Base-by-base conservation (phyloP, 1,139 yeast species). In the Hemisphaericaspora xylofermentans region DNA sequence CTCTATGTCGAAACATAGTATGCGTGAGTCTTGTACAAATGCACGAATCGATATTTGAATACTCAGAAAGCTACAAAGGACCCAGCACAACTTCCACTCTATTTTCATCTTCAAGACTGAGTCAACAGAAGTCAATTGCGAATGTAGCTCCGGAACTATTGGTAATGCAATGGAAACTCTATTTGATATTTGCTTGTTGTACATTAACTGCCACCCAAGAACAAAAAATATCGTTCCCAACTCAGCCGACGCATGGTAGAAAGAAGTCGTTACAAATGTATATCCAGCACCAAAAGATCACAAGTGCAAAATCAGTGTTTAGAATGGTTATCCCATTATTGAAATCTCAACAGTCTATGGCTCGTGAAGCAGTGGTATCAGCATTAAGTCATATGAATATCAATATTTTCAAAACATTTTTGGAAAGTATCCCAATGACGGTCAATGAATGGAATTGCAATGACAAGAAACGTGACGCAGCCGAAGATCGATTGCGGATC, bases 321-420 rank as follows among this genome's bases (percentile, higher is more conserved):
- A 75, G 86, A 43, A 82, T 93, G 85, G 94, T 89, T 0, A 67
- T 88, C 32, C 97, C 97, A 0, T 65, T 93, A 26, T 64, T 94
- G 39, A 83, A 79, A 28, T 82, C 89, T 0, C 80, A 82, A 6
- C 89, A 88, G 48, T 73, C 78, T 1, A 74, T 82, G 53, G 80
- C 93, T 6, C 74, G 88, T 45, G 96, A 91, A 51, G 93, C 98
- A 0, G 82, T 89, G 12, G 88, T 89, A 22, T 70, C 84, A 1
- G 98, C 98, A 0, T 64, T 94, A 43, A 85, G 96, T 50, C 88
- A 95, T 47, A 80, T 91, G 60, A 94, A 94, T 60, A 82, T 91
- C 46, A 93, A 93, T 59, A 88, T 93, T 16, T 89, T 88, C 69
- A 80, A 78, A 50, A 83, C 96, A 0, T 76, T 93, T 42, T 64